These are phyloP conservation scores for Tuber microsphaerosporum DNA, from an alignment of 495 filamentous ascomycete genomes.

Conservation along the genomic window DNA sequence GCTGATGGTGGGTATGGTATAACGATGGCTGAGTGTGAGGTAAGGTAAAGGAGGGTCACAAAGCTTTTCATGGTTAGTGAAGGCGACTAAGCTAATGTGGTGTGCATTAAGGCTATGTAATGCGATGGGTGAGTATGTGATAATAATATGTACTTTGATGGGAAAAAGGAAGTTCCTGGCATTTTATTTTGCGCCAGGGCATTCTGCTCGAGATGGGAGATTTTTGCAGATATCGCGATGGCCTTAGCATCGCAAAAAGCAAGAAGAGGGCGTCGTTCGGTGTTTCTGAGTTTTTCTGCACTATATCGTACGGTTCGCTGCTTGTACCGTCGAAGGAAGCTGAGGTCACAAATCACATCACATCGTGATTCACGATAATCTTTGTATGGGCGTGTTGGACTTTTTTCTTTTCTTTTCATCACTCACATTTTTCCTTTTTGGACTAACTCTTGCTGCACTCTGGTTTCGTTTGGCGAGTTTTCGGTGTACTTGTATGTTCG, in stretches of 20 bases:
- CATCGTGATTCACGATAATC: not conserved
- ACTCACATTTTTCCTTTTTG: not conserved
- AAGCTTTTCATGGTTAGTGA: not conserved
- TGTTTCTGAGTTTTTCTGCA: not conserved
- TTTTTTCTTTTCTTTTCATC: not conserved
- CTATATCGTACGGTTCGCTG: not conserved
- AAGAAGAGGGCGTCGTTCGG: not conserved
- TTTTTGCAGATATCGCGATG: not conserved
- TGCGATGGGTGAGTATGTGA: not conserved
- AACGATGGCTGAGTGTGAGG: not conserved
- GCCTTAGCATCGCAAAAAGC: not conserved
- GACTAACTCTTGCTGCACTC: not conserved
- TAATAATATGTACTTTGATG: not conserved
- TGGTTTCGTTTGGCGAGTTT: not conserved
- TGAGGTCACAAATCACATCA: not conserved
- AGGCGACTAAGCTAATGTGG: not conserved
- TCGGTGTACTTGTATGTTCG: not conserved
- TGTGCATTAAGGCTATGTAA: not conserved
- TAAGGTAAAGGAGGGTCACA: not conserved
- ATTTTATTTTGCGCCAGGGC: not conserved
- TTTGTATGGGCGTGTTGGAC: not conserved
- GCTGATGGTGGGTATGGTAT: not conserved
- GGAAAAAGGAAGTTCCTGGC: not conserved
- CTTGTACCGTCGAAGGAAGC: not conserved
- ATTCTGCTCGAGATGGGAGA: not conserved